A percentile compares a stretch with the other conserved stretches of the same genome.
These are phyloP conservation scores for Phaeophleospora eucalypticola DNA, from an alignment of 2,329 filamentous ascomycete species.

Conservation along the genomic window DNA sequence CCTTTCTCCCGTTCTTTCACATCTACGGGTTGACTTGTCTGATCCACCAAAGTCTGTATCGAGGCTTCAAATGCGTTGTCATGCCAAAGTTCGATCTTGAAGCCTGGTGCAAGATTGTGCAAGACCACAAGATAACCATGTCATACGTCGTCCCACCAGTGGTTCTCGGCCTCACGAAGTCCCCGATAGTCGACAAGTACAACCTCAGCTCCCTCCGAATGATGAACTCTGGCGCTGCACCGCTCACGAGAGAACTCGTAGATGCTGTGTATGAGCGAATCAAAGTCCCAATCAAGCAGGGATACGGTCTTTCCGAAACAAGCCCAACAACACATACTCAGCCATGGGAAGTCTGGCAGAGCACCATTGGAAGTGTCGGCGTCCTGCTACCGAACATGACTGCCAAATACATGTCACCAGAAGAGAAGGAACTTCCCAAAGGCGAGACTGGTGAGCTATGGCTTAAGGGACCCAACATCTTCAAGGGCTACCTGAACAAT, in stretches of 20 bases:
- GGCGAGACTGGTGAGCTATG: conserved; percentile 75
- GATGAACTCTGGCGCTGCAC: conserved; percentile 84
- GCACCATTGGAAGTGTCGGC: conserved; percentile 73
- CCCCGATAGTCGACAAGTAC: conserved; percentile 73
- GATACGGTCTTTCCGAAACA: conserved; percentile 86
- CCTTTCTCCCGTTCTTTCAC: conserved; percentile 84
- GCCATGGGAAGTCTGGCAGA: conserved; percentile 70
- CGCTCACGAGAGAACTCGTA: conserved; percentile 75
- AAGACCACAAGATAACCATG: conserved; percentile 71
- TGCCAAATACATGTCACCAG: conserved; percentile 69
- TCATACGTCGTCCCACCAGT: conserved; percentile 81
- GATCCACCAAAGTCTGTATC: conserved; percentile 63
- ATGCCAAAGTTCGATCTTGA: conserved; percentile 80
- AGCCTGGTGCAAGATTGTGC: conserved; percentile 70
- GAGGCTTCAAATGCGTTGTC: conserved; percentile 63
- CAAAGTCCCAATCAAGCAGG: conserved; percentile 80
- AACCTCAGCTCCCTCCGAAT: conserved; percentile 74
- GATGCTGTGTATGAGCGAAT: conserved; percentile 70
- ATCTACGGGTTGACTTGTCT: conserved; percentile 75
- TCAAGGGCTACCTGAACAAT: conserved; percentile 78
- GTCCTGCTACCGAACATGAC: conserved; percentile 72
- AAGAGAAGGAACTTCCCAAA: conserved; percentile 63
- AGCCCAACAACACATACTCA: conserved; percentile 71
- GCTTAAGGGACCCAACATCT: conserved; percentile 75
- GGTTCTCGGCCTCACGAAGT: conserved; percentile 73